Base-by-base conservation (phyloP, 257 asterid species). In the Buddleja alternifolia region DNA sequence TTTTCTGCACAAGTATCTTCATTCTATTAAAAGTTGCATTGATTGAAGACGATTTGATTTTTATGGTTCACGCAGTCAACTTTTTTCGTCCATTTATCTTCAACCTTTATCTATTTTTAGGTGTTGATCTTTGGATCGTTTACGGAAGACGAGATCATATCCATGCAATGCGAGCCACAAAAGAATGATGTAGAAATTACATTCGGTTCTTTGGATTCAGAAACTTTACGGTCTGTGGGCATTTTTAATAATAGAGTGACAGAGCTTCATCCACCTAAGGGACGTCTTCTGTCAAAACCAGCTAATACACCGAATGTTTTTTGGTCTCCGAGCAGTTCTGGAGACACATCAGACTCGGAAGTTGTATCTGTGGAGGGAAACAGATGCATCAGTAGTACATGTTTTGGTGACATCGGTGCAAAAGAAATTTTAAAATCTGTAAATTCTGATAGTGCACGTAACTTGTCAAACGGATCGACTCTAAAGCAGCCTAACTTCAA, bases 111-210 rank as follows among this genome's bases (percentile, higher is more conserved):
- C 51, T 68, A 37, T 17, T 51, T 69, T 75, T 83, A 89, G 96
- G 82, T 85, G 81, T 57, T 89, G 63, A 77, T 82, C 67, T 89
- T 86, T 79, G 96, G 96, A 70, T 86, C 96, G 61, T 89, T 89
- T 75, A 84, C 96, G 15, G 94, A 86, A 77, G 94, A 89, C 44
- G 96, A 89, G 81, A 67, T 81, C 80, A 86, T 73, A 80, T 75
- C 84, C 75, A 75, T 89, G 77, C 79, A 80, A 59, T 59, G 63
- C 57, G 72, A 73, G 60, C 88, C 84, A 64, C 73, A 29, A 17
- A 78, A 69, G 74, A 70, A 79, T 74, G 77, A 74, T 69, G 54
- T 51, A 63, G 75, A 66, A 60, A 70, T 87, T 64, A 82, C 76
- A 37, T 87, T 87, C 74, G 96, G 95, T 76, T 82, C 92, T 46